Percentiles rank a stretch among this genome's conserved stretches.
Evolutionary conservation across 176 grass and related monocot genomes (phyloP).

Genomic region (Typha latifolia): DNA sequence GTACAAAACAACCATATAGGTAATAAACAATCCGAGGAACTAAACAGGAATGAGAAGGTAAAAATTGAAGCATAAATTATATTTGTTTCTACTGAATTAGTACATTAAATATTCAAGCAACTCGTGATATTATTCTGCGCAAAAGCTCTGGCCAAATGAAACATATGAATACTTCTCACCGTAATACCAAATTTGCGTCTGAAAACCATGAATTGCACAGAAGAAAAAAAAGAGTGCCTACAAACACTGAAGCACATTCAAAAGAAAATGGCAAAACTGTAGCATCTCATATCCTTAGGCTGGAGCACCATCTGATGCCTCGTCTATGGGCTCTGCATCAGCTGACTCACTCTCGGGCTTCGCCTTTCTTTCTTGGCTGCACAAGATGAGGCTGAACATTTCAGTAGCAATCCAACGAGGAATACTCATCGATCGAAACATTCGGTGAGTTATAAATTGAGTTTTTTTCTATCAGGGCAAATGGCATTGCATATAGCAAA

Average conservation of each 20-base stretch:
- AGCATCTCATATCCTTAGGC: conserved; percentile 32
- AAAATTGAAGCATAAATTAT: neutral
- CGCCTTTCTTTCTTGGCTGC: conserved; percentile 89
- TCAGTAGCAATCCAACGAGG: conserved; percentile 1
- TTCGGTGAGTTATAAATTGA: neutral
- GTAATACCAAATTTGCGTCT: neutral
- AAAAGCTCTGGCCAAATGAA: neutral
- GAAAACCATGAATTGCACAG: neutral
- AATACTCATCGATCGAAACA: neutral
- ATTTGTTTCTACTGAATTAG: neutral
- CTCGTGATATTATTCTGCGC: conserved; percentile 2
- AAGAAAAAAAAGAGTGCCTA: conserved; percentile 12
- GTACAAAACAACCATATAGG: too few relatives aligned
- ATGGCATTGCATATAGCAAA: too few relatives aligned
- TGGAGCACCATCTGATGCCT: conserved; percentile 43
- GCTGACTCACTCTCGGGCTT: conserved; percentile 24
- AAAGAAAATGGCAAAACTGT: conserved; percentile 23
- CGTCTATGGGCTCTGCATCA: conserved; percentile 66
- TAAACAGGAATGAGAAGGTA: too few relatives aligned
- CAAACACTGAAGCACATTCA: neutral
- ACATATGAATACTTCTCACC: neutral
- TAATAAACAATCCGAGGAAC: too few relatives aligned
- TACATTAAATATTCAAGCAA: neutral
- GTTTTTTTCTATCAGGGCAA: neutral
- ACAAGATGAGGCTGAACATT: conserved; percentile 1